Percentiles rank a stretch among this genome's conserved stretches.
Evolutionary conservation across 2,329 filamentous ascomycete genomes (phyloP).

Genomic region (Botrytis aclada): DNA sequence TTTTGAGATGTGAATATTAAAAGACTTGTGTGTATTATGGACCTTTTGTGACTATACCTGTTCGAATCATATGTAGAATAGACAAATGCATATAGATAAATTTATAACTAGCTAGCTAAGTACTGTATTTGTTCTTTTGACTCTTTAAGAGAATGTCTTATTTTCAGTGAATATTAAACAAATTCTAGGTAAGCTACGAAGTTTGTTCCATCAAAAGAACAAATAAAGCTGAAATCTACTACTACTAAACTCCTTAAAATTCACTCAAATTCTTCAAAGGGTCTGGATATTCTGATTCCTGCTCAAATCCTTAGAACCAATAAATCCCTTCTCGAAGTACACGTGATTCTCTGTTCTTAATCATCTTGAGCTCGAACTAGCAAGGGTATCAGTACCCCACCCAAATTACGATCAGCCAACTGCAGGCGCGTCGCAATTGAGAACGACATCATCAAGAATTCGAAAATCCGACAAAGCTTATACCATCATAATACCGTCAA

Average conservation of each 20-base stretch:
- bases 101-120: background rate
- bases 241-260: background rate
- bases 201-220: background rate
- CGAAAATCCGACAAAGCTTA: constrained; percentile 12
- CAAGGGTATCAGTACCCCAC: constrained; percentile 18
- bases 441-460: constrained; percentile 12
- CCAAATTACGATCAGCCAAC: constrained; percentile 17
- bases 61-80: background rate
- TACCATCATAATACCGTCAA: constrained; percentile 23
- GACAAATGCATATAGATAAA: background rate
- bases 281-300: background rate
- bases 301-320: background rate
- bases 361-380: background rate
- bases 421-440: constrained; percentile 14
- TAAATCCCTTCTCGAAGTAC: background rate
- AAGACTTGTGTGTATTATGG: background rate
- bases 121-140: background rate
- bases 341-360: constrained; percentile 18
- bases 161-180: background rate
- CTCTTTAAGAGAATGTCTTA: background rate
- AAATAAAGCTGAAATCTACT: background rate
- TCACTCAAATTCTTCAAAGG: background rate
- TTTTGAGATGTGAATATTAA: background rate
- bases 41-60: background rate
- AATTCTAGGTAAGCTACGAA: background rate